Evolutionary conservation across 306 rosid genomes (phyloP).

Genomic region (Urtica urens): DNA sequence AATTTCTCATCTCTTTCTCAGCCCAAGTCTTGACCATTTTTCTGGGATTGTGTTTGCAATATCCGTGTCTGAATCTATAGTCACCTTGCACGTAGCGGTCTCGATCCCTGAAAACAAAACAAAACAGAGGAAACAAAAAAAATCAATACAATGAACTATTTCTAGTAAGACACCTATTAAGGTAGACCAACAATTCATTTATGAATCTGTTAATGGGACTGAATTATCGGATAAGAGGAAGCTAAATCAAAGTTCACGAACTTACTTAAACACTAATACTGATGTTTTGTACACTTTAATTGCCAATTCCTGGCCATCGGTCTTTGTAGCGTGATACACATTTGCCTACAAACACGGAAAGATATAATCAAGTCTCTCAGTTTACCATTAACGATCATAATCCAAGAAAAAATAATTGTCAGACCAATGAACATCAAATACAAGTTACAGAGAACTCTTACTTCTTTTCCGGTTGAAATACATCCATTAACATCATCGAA

Average conservation of each 20-base stretch:
- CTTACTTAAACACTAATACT: constrained; percentile 74
- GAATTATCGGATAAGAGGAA: too few species aligned
- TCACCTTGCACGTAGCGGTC: constrained; percentile 95
- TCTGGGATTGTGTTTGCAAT: constrained; percentile 82
- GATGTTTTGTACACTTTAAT: constrained; percentile 88
- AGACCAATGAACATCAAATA: neutral
- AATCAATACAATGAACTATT: too few species aligned
- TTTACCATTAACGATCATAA: neutral
- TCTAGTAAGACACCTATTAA: too few species aligned
- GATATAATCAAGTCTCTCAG: neutral
- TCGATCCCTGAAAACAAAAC: constrained; percentile 59
- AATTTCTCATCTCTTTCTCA: constrained; percentile 90
- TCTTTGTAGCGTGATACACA: constrained; percentile 88
- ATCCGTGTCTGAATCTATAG: constrained; percentile 72
- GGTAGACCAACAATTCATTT: too few species aligned
- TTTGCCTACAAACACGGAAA: constrained; percentile 52
- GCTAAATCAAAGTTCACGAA: constrained; percentile 2
- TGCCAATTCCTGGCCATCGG: constrained; percentile 72
- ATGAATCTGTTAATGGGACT: too few species aligned
- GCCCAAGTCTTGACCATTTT: constrained; percentile 99
- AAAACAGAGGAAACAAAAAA: neutral
- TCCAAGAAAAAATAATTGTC: too few species aligned
- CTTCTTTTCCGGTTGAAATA: constrained; percentile 89
- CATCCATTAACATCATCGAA: constrained; percentile 89
- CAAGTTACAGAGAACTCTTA: constrained; percentile 21